Evolutionary conservation across 108 stramenopile species (phyloP).

Genomic region (Nitzschia inconspicua): DNA sequence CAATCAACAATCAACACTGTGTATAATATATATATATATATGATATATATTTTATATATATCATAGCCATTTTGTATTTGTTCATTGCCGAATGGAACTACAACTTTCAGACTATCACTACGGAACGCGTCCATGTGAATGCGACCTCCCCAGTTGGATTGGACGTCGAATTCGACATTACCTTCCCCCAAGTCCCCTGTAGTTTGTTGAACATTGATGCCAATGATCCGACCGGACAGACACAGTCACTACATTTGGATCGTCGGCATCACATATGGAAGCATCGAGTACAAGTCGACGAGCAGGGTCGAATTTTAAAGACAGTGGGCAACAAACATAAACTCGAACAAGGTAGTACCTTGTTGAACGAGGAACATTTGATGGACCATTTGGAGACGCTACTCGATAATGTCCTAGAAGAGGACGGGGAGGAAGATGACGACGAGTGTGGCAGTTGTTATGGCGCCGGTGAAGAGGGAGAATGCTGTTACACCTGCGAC

Average conservation of each 20-base stretch:
- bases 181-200: constrained; percentile 82
- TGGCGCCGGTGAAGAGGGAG: constrained; percentile 87
- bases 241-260: constrained; percentile 81
- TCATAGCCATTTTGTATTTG: constrained; percentile 51
- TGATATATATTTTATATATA: not conserved
- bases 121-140: constrained; percentile 83
- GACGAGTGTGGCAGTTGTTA: constrained; percentile 92
- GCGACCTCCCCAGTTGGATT: constrained; percentile 70
- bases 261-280: constrained; percentile 81
- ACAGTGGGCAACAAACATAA: constrained; percentile 26
- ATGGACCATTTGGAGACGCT: constrained; percentile 19
- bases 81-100: constrained; percentile 57
- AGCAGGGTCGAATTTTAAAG: constrained; percentile 9
- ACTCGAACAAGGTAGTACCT: constrained; percentile 81
- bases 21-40: not conserved
- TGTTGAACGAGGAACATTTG: constrained; percentile 57
- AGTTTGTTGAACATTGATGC: constrained; percentile 83
- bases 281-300: constrained; percentile 51
- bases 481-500: constrained; percentile 97
- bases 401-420: not conserved
- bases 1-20: not conserved
- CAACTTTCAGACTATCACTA: constrained; percentile 56
- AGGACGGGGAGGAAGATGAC: constrained; percentile 40
- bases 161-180: constrained; percentile 89
- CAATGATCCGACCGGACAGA: constrained; percentile 86